These are phyloP conservation scores for Austroboletus rostrupii DNA, from an alignment of 1,284 basidiomycete species.

Conservation along the genomic window DNA sequence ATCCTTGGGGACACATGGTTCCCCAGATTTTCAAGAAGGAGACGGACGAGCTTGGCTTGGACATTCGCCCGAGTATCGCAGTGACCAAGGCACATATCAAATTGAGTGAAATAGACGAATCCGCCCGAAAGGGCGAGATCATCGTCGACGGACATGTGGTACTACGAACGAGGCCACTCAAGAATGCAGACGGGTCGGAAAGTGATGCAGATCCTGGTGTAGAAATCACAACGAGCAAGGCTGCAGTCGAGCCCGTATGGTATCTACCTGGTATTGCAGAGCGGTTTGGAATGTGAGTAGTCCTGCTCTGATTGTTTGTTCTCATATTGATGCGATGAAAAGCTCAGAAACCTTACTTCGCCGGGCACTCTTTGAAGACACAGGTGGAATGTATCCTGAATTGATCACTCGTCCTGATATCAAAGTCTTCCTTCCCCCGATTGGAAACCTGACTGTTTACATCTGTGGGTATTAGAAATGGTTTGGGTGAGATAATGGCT, in stretches of 20 bases:
- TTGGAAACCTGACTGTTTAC: conserved; percentile 89
- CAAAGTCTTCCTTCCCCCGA: conserved; percentile 93
- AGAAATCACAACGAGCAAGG: conserved; percentile 85
- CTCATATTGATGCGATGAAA: conserved; percentile 7
- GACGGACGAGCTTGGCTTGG: conserved; percentile 61
- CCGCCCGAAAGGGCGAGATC: conserved; percentile 70
- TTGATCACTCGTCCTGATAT: conserved; percentile 93
- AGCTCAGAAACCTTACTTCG: conserved; percentile 83
- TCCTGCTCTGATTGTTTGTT: background rate
- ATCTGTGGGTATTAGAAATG: conserved; percentile 60
- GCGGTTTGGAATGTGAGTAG: conserved; percentile 80
- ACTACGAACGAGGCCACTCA: conserved; percentile 55
- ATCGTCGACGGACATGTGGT: conserved; percentile 83
- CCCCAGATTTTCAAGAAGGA: conserved; percentile 75
- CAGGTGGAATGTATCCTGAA: conserved; percentile 95
- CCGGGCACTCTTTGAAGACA: conserved; percentile 90
- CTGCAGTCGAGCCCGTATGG: conserved; percentile 92
- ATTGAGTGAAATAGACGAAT: conserved; percentile 87
- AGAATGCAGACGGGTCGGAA: conserved; percentile 58
- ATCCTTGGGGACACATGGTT: conserved; percentile 92
- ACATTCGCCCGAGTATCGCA: conserved; percentile 87
- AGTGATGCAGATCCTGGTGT: conserved; percentile 73
- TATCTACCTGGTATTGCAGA: conserved; percentile 91
- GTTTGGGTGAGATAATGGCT: background rate
- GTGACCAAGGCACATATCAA: conserved; percentile 88